Conservation (phyloP, 2,329 filamentous ascomycete species). For the Penicillium fuscoglaucum region DNA sequence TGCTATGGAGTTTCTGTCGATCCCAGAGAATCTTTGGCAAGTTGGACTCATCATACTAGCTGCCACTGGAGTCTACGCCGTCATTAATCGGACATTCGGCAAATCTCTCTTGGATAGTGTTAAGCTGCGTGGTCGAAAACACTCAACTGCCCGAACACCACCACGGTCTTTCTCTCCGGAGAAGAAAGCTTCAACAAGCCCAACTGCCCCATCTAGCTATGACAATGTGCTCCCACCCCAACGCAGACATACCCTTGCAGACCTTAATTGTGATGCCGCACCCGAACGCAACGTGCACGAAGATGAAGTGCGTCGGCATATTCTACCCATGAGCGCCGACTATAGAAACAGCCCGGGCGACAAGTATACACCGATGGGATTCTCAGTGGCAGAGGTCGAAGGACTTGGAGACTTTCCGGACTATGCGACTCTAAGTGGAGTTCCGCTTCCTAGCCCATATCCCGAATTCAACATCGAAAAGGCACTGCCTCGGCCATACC, state of each 20-base stretch:
- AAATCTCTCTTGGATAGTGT: constrained; percentile 44
- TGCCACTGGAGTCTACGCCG: constrained; percentile 29
- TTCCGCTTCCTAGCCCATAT: constrained; percentile 67
- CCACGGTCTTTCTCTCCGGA: constrained; percentile 54
- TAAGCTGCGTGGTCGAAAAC: constrained; percentile 41
- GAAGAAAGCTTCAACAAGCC: constrained; percentile 41
- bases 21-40: constrained; percentile 24
- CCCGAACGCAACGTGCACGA: constrained; percentile 31
- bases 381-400: constrained; percentile 68
- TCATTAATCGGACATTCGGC: constrained; percentile 35
- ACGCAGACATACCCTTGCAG: constrained; percentile 49
- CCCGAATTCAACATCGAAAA: constrained; percentile 66
- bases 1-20: constrained; percentile 22
- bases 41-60: constrained; percentile 25
- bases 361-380: constrained; percentile 65
- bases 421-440: constrained; percentile 72
- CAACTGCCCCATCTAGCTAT: constrained; percentile 40
- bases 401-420: constrained; percentile 75
- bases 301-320: constrained; percentile 33
- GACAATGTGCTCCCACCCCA: constrained; percentile 55
- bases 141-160: constrained; percentile 54
- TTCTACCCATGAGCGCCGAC: constrained; percentile 45
- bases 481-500: constrained; percentile 71
- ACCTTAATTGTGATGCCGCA: constrained; percentile 23
- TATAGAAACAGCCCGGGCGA: constrained; percentile 38